A percentile compares a stretch with the other conserved stretches of the same genome.
Evolutionary conservation across 1,284 basidiomycete genomes (phyloP).

Genomic region (Farysia itapuensis): DNA sequence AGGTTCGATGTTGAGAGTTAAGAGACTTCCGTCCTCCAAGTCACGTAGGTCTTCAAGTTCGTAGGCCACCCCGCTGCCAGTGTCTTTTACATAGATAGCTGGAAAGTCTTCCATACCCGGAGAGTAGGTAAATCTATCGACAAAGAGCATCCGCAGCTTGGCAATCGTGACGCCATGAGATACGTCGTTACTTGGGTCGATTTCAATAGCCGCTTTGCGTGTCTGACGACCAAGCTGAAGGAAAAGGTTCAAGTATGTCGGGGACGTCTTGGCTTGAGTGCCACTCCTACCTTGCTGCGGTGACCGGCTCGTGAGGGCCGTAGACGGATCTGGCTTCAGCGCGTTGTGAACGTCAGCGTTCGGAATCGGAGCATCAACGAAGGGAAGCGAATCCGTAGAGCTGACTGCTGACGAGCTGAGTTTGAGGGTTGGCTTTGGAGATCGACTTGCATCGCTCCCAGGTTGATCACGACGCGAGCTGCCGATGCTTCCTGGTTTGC

Average conservation of each 20-base stretch:
- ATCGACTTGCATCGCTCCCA: slow-evolving; percentile 6
- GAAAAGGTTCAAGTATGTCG: slow-evolving; percentile 65
- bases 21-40: slow-evolving; percentile 79
- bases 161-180: slow-evolving; percentile 67
- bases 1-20: slow-evolving; percentile 93
- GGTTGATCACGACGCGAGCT: too few species aligned
- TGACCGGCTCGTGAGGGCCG: too few species aligned
- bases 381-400: slow-evolving; percentile 43
- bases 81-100: slow-evolving; percentile 90
- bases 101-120: slow-evolving; percentile 88
- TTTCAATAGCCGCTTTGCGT: slow-evolving; percentile 78
- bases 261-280: background rate
- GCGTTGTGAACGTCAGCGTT: slow-evolving; percentile 8
- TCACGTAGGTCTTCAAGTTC: slow-evolving; percentile 95
- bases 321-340: slow-evolving; percentile 1
- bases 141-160: slow-evolving; percentile 80
- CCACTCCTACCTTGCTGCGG: background rate
- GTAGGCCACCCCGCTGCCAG: slow-evolving; percentile 85
- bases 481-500: slow-evolving; percentile 1
- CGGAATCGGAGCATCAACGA: slow-evolving; percentile 25
- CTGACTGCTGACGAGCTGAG: slow-evolving; percentile 27
- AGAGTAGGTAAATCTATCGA: slow-evolving; percentile 92
- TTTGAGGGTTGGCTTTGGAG: slow-evolving; percentile 6
- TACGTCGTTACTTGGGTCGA: slow-evolving; percentile 24
- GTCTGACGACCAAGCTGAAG: slow-evolving; percentile 89